Evolutionary conservation across 2,329 filamentous ascomycete species (phyloP).

Genomic region (Escovopsis sp.): DNA sequence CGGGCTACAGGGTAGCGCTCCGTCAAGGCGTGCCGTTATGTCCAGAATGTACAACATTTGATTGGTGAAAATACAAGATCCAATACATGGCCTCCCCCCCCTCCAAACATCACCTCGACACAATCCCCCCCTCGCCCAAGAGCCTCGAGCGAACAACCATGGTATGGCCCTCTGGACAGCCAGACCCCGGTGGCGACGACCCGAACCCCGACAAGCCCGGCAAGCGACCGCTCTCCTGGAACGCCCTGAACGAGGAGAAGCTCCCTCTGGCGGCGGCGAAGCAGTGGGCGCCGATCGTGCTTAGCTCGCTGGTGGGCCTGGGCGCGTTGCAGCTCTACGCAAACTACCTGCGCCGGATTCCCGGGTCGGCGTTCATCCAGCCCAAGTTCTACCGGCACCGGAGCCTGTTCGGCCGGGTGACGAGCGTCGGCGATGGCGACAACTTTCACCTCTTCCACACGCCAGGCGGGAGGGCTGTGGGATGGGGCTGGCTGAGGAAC

Average conservation of each 20-base stretch:
- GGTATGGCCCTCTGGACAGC: slow-evolving; percentile 27
- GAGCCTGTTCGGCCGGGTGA: slow-evolving; percentile 73
- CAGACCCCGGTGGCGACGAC: slow-evolving; percentile 12
- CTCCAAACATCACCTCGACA: not conserved
- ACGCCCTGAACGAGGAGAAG: slow-evolving; percentile 18
- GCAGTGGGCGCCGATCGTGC: slow-evolving; percentile 25
- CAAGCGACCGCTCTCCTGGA: slow-evolving; percentile 23
- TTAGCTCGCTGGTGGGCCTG: slow-evolving; percentile 23
- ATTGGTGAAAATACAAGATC: not conserved
- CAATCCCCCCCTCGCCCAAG: slow-evolving; percentile 14
- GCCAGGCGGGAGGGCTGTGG: slow-evolving; percentile 70
- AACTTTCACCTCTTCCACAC: slow-evolving; percentile 93
- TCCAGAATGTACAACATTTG: not conserved
- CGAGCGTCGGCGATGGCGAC: slow-evolving; percentile 90
- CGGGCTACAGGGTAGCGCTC: no score
- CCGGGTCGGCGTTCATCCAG: slow-evolving; percentile 59
- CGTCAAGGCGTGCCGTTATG: no score
- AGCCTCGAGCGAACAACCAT: slow-evolving; percentile 14
- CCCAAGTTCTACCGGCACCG: slow-evolving; percentile 60
- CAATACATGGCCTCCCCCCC: not conserved
- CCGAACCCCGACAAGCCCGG: slow-evolving; percentile 10
- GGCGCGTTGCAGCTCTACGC: slow-evolving; percentile 43
- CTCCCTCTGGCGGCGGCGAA: slow-evolving; percentile 21
- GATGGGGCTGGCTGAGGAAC: slow-evolving; percentile 83
- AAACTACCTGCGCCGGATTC: slow-evolving; percentile 72